A percentile compares a stretch with the other conserved stretches of the same genome.
These are phyloP conservation scores for Conringia planisiliqua DNA, from an alignment of 345 rosid genomes.

Conservation along the genomic window DNA sequence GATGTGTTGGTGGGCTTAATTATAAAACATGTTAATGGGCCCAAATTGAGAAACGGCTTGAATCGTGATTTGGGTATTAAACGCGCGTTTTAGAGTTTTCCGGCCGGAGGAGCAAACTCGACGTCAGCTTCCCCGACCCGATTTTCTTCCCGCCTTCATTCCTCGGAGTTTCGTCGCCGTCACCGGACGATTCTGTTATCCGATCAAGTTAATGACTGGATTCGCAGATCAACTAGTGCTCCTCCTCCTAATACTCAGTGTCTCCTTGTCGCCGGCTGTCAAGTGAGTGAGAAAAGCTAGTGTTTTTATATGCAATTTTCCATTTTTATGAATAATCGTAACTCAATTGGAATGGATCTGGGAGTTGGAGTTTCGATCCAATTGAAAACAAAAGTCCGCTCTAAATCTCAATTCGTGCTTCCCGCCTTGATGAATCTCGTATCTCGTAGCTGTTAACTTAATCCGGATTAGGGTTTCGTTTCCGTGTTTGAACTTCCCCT, in stretches of 20 bases:
- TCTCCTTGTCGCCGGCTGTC: constrained; percentile 11
- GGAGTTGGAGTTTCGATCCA: neutral
- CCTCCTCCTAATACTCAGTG: constrained; percentile 7
- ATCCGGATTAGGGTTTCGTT: neutral
- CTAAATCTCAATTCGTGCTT: neutral
- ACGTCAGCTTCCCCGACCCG: neutral
- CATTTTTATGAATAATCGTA: neutral
- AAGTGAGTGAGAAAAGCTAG: constrained; percentile 22
- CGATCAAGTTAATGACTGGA: constrained; percentile 16
- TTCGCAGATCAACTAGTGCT: neutral
- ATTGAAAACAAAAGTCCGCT: neutral
- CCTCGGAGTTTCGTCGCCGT: neutral
- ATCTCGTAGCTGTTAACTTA: neutral
- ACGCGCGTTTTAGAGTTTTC: constrained; percentile 2
- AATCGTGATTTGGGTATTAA: neutral
- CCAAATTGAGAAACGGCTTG: neutral
- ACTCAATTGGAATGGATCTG: neutral
- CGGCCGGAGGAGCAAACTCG: neutral
- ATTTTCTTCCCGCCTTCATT: neutral
- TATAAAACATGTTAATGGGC: neutral
- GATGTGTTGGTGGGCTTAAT: neutral
- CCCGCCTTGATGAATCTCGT: neutral
- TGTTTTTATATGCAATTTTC: neutral
- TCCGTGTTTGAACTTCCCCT: neutral
- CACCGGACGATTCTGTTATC: neutral